Base-by-base conservation (phyloP, 2,329 filamentous ascomycete genomes). In the Colletotrichum abscissum region DNA sequence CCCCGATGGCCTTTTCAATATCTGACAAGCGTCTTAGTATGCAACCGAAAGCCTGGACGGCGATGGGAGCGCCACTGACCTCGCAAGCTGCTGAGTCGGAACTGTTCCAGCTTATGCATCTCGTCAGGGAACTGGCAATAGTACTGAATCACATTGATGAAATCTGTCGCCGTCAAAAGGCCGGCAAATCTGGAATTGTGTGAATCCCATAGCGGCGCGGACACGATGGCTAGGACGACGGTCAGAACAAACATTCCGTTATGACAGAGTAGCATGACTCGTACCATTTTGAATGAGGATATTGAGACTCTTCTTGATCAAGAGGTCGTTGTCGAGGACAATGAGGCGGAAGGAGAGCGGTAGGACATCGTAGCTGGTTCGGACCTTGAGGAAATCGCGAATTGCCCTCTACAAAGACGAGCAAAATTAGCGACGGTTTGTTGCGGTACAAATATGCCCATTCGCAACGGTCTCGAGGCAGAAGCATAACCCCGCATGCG, bases 71-170 rank as follows among this genome's bases (percentile, higher is more conserved):
- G 19, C 19, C 63, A 78, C 87, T 72, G 87, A 97, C 95, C 94
- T 89, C 96, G 91, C 72, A 99, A 89, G 80, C 95, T 98, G 84
- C 94, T 96, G 75, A 99, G 86, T 59, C 95, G 92, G 82, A 99
- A 98, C 82, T 98, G 94, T 77, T 98, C 97, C 78, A 99, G 94
- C 80, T 96, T 92, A 76, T 92, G 91, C 74, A 98, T 90, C 72
- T 95, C 93, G 77, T 97, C 94, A 2, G 96, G 97, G 78, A 97
- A 97, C 83, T 98, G 95, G 88, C 95, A 98, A 87, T 99, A 98
- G 84, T 99, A 99, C 82, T 98, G 96, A 54, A 99, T 97, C 70
- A 99, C 93, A 80, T 99, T 99, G 85, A 99, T 97, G 82, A 97
- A 99, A 84, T 99, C 97, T 74, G 95, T 97, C 75, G 95, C 97